A percentile compares a stretch with the other conserved stretches of the same genome.
These are phyloP conservation scores for Ascochyta clinopodiicola DNA, from an alignment of 2,329 filamentous ascomycete species.

Conservation along the genomic window DNA sequence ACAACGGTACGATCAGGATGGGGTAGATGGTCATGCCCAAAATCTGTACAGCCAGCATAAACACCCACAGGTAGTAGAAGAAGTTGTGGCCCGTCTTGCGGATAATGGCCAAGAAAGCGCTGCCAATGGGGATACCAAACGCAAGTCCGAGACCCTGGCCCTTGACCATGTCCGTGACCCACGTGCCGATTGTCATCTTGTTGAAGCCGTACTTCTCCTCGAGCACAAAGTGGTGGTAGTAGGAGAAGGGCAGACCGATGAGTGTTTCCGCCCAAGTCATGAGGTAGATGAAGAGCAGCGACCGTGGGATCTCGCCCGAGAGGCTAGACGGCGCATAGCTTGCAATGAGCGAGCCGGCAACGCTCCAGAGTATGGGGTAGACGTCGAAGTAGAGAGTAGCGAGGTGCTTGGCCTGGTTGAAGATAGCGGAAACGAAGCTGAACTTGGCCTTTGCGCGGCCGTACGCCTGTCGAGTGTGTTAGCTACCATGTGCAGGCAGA, in stretches of 20 bases:
- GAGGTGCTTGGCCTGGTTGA: slow-evolving; percentile 85
- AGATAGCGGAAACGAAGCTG: slow-evolving; percentile 79
- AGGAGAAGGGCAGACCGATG: slow-evolving; percentile 77
- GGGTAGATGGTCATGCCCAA: slow-evolving; percentile 97
- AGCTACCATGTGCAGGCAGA: slow-evolving; percentile 15
- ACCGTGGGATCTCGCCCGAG: slow-evolving; percentile 91
- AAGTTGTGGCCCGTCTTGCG: slow-evolving; percentile 92
- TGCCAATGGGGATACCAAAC: slow-evolving; percentile 85
- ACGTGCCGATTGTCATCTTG: slow-evolving; percentile 91
- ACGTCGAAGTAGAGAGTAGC: slow-evolving; percentile 89
- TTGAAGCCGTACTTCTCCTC: slow-evolving; percentile 99
- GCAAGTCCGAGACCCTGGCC: slow-evolving; percentile 80
- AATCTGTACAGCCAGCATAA: slow-evolving; percentile 86
- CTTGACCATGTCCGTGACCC: slow-evolving; percentile 90
- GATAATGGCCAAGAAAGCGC: slow-evolving; percentile 91
- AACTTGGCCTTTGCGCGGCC: slow-evolving; percentile 95
- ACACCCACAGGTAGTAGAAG: slow-evolving; percentile 98
- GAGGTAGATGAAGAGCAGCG: slow-evolving; percentile 86
- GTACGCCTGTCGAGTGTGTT: slow-evolving; percentile 66
- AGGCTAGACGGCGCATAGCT: slow-evolving; percentile 78
- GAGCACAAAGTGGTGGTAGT: slow-evolving; percentile 94
- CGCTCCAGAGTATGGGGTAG: slow-evolving; percentile 86
- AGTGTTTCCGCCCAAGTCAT: slow-evolving; percentile 84
- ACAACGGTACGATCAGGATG: slow-evolving; percentile 89
- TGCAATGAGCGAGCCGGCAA: slow-evolving; percentile 77